Evolutionary conservation across 306 rosid genomes (phyloP).

Genomic region (Cucumis cinereus): DNA sequence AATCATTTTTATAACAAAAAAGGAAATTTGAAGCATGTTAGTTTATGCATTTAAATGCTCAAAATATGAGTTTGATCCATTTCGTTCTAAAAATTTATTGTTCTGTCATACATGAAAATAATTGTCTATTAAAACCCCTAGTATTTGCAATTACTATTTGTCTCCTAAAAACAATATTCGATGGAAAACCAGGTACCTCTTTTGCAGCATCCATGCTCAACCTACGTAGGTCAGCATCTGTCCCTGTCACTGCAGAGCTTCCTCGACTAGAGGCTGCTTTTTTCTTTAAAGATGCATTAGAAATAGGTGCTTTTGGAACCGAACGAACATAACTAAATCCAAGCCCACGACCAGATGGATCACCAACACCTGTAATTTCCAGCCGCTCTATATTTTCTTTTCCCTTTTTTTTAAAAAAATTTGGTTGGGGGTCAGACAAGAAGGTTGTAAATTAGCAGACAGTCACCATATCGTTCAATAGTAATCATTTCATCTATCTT

Average conservation of each 20-base stretch:
- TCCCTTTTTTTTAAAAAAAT: conserved; percentile 47
- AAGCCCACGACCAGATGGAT: conserved; percentile 92
- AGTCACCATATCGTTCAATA: neutral
- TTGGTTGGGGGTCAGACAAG: neutral
- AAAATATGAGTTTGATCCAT: no score
- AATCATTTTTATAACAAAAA: no score
- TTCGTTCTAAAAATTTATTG: no score
- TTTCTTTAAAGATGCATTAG: conserved; percentile 68
- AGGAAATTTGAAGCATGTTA: no score
- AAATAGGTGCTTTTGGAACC: conserved; percentile 69
- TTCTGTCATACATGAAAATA: no score
- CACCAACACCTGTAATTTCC: conserved; percentile 97
- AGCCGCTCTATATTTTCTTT: conserved; percentile 83
- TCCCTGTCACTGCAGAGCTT: conserved; percentile 91
- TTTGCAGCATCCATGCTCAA: conserved; percentile 99
- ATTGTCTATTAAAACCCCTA: no score
- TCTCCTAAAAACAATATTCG: neutral
- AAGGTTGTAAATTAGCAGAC: neutral
- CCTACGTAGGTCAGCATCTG: conserved; percentile 98
- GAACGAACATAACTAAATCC: conserved; percentile 92
- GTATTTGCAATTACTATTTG: no score
- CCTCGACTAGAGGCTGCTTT: conserved; percentile 59
- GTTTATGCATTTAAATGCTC: no score
- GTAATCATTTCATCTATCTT: neutral
- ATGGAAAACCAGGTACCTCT: conserved; percentile 37